Base-by-base conservation (phyloP, 352 stramenopile genomes). In the Globisporangium canariense region DNA sequence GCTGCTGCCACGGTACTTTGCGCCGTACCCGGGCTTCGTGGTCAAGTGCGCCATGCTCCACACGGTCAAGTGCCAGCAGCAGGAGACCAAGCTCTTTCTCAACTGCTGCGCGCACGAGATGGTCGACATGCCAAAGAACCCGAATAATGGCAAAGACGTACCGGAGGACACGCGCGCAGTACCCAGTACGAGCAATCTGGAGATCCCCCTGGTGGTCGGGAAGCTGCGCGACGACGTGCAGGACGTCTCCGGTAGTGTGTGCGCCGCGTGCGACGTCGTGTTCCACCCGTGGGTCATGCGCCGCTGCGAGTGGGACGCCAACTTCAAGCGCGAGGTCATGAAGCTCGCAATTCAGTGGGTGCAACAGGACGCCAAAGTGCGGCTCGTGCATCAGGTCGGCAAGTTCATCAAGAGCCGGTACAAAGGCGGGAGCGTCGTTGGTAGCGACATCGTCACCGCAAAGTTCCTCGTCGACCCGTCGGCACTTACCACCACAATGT, bases 391-490 rank as follows among this genome's bases (percentile, higher is more conserved):
- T 11, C 63, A 67, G 0, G 65, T 70, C 16, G 81, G 84, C 8
- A 95, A 92, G 58, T 88, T 91, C 61, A 95, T 93, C 73, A 95
- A 95, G 72, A 90, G 79, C 20, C 68, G 68, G 8, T 95, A 95
- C 76, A 95, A 95, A 70, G 84, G 86, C 13, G 84, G 86, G 22
- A 38, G n/a, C 4, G 11, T 46, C 14, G 79, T 88, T 14, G 80
- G 79, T 3, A 69, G 18, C 16, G 79, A 93, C 34, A 88, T 91
- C 58, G 78, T 91, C 66, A 91, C 86, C n/a, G 72, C 82, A 46
- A 89, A 90, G 58, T 94, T 94, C 49, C 74, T 77, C 18, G 81
- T 94, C 18, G 73, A 89, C 30, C 60, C 52, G 22, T 52, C 67
- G 13, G 45, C 46, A 32, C 14, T 11, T 8, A 43, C 10, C 10